These are phyloP conservation scores for Oryza coarctata DNA, from an alignment of 176 grass and related monocot species.

Conservation along the genomic window DNA sequence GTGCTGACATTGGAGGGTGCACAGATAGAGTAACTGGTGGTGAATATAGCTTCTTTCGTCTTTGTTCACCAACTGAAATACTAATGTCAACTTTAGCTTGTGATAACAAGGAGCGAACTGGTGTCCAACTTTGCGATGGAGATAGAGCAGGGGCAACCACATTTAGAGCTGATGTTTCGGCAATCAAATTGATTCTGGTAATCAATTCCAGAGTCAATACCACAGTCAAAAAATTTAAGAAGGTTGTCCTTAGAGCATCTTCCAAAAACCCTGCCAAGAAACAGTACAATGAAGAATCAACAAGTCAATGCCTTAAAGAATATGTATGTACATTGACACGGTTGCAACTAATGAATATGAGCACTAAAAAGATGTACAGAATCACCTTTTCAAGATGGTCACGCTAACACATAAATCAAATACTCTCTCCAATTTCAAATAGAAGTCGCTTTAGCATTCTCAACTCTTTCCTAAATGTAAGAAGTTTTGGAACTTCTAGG, in stretches of 20 bases:
- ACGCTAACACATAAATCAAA: background rate
- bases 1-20: conserved; percentile 39
- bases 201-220: conserved; percentile 45
- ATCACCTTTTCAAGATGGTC: conserved; percentile 14
- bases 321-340: background rate
- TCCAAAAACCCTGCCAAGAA: conserved; percentile 46
- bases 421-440: background rate
- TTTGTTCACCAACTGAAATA: conserved; percentile 34
- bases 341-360: background rate
- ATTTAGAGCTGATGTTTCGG: conserved; percentile 46
- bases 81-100: conserved; percentile 34
- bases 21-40: conserved; percentile 23
- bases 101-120: conserved; percentile 35
- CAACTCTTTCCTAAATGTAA: background rate
- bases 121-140: conserved; percentile 50
- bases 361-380: background rate
- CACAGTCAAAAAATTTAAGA: conserved; percentile 37
- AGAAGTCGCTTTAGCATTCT: background rate
- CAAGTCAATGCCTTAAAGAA: conserved; percentile 23
- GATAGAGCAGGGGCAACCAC: conserved; percentile 41
- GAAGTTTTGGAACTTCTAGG: background rate
- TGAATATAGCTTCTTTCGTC: conserved; percentile 41
- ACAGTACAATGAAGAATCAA: conserved; percentile 22
- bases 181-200: conserved; percentile 25
- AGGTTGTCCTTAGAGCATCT: conserved; percentile 22